These are phyloP conservation scores for Desmodesmus armatus DNA, from an alignment of 139 green algal genomes.

Conservation along the genomic window DNA sequence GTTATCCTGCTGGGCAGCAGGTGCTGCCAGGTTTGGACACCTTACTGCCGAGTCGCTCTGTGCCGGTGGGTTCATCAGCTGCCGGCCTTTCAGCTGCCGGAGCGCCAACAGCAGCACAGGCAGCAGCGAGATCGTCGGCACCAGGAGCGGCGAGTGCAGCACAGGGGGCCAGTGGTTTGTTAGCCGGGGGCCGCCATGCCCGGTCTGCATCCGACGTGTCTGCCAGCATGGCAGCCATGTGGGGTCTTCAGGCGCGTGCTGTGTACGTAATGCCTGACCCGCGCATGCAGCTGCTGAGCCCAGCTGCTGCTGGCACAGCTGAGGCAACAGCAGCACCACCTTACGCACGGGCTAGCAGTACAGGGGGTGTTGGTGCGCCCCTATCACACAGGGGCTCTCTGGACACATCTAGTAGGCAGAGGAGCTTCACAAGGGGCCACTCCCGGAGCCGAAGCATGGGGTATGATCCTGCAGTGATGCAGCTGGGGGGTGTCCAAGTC, in stretches of 20 bases:
- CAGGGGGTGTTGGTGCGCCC: too few relatives aligned
- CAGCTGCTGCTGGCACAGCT: neutral
- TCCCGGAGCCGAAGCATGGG: too few relatives aligned
- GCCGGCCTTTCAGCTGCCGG: neutral
- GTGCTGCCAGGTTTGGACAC: neutral
- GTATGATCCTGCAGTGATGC: too few relatives aligned
- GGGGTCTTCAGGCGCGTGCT: neutral
- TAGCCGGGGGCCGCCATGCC: neutral
- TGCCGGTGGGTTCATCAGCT: neutral
- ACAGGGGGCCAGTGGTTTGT: neutral
- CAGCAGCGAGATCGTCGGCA: neutral
- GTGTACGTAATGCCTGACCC: slow-evolving; percentile 21
- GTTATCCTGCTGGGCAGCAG: neutral
- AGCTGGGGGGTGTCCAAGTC: too few relatives aligned
- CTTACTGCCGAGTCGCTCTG: neutral
- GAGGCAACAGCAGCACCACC: neutral
- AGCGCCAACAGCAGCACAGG: neutral
- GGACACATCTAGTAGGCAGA: too few relatives aligned
- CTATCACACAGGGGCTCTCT: too few relatives aligned
- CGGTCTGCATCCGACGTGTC: slow-evolving; percentile 30
- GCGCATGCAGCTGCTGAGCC: slow-evolving; percentile 8
- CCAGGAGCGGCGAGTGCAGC: slow-evolving; percentile 16
- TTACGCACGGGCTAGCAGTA: neutral
- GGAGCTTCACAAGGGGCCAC: too few relatives aligned
- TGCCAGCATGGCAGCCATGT: neutral